Base-by-base conservation (phyloP, 2,329 filamentous ascomycete species). In the Fusarium nisikadoi region DNA sequence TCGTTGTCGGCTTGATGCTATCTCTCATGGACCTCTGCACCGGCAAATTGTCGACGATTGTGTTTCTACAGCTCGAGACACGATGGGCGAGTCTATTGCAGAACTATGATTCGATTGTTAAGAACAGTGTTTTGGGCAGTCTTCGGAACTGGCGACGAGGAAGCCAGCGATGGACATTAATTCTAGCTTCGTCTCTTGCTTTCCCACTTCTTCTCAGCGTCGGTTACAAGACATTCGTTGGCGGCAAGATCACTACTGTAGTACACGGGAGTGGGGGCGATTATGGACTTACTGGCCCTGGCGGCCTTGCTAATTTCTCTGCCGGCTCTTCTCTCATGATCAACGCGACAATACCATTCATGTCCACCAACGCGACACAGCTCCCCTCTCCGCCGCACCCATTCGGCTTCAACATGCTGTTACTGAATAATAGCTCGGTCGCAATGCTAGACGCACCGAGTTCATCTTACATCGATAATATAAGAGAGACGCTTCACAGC, bases 271-370 rank as follows among this genome's bases (percentile, higher is more conserved):
- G n/a, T 1, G 29, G 36, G 2, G 46, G 56, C 1, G 5, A n/a
- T 9, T 59, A 59, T 27, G 46, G 56, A 2, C 27, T 53, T 4
- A 59, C 56, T 27, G 36, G 45, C 12, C 56, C 46, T 13, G 8
- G n/a, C 1, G 46, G 56, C 0, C 5, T 59, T 11, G 27, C 27
- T 6, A 25, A 19, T 2, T 59, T 59, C 13, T 17, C 45, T 4
- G 41, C 56, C 5, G 56, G 46, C 7, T 33, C 35, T 10, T 23
- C 56, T 35, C 46, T 59, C 6, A 59, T 59, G 45, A 17, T 53
- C 19, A 59, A 59, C 27, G 45, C 56, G 3, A 59, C 56, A 0
- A 53, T 59, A 8, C 46, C 45, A 1, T 39, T 59, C 36, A 53
- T 59, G 19, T 59, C 27, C 9, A 59, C 14, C 35, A 33, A 41